Percentiles rank a stretch among this genome's conserved stretches.
Evolutionary conservation across 1,284 basidiomycete species (phyloP).

Genomic region (Marasmius fiardii): DNA sequence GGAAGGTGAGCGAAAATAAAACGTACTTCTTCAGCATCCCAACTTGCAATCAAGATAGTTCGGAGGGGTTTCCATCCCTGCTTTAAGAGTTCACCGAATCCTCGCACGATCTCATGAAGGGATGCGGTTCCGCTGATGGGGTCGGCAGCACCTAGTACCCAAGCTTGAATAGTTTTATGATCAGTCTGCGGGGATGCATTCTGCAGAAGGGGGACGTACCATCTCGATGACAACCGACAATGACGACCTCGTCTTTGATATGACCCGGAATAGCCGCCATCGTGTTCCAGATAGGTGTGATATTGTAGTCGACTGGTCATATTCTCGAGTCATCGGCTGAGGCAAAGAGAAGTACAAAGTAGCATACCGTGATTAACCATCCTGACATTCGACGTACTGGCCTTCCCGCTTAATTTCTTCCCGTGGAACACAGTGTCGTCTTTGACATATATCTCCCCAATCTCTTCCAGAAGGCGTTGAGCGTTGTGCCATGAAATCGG

Average conservation of each 20-base stretch:
- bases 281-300: conserved; percentile 84
- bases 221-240: conserved; percentile 8
- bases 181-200: conserved; percentile 26
- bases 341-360: background rate
- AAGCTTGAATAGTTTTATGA: conserved; percentile 19
- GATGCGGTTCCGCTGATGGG: conserved; percentile 86
- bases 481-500: conserved; percentile 75
- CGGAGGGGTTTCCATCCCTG: conserved; percentile 87
- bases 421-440: conserved; percentile 32
- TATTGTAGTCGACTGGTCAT: conserved; percentile 61
- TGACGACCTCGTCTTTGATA: conserved; percentile 28
- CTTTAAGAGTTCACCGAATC: conserved; percentile 67
- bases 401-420: conserved; percentile 41
- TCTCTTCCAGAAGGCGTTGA: conserved; percentile 57
- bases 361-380: conserved; percentile 61
- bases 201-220: conserved; percentile 25
- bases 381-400: conserved; percentile 46
- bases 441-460: conserved; percentile 32
- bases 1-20: background rate
- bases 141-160: conserved; percentile 79
- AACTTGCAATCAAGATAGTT: conserved; percentile 83
- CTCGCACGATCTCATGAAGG: conserved; percentile 78
- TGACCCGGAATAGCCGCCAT: conserved; percentile 81
- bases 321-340: too few species aligned
- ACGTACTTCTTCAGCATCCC: conserved; percentile 87